A percentile compares a stretch with the other conserved stretches of the same genome.
Evolutionary conservation across 1,139 yeast genomes (phyloP).

Genomic region (Blastobotrys ciferrii): DNA sequence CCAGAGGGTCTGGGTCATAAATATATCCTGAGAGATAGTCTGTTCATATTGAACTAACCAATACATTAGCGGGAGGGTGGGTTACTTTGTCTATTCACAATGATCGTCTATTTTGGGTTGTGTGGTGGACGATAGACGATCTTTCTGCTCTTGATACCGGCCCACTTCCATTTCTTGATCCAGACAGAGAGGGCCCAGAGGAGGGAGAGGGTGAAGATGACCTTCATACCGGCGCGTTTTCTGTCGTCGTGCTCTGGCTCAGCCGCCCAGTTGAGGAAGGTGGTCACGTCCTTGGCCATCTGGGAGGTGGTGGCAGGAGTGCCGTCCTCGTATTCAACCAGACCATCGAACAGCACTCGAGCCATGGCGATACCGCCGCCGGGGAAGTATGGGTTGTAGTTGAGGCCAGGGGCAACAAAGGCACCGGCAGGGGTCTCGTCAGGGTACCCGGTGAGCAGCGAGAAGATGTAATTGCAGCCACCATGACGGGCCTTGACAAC

Average conservation of each 20-base stretch:
- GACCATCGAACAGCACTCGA: conserved; percentile 93
- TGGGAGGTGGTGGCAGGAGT: conserved; percentile 98
- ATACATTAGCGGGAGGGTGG: background rate
- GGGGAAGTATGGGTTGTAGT: conserved; percentile 99
- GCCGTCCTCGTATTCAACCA: conserved; percentile 98
- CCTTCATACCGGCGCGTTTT: conserved; percentile 95
- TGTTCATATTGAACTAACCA: background rate
- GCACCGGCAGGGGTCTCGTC: conserved; percentile 99
- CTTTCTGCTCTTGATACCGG: conserved; percentile 93
- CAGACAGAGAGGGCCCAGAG: conserved; percentile 81
- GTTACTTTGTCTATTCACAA: background rate
- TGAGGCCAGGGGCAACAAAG: conserved; percentile 83
- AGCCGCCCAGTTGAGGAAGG: conserved; percentile 96
- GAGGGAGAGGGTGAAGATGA: conserved; percentile 73
- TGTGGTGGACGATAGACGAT: conserved; percentile 83
- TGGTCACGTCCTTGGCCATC: conserved; percentile 97
- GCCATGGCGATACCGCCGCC: conserved; percentile 99
- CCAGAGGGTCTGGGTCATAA: background rate
- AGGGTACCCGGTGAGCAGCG: conserved; percentile 96
- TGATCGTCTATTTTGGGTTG: conserved; percentile 10
- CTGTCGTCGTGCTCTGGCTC: conserved; percentile 99
- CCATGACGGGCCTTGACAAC: conserved; percentile 99
- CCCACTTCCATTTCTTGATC: conserved; percentile 99
- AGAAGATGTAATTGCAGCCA: conserved; percentile 91
- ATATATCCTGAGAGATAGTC: background rate